Conservation (phyloP, 2,329 filamentous ascomycete genomes). For the Dothidotthia symphoricarpi region DNA sequence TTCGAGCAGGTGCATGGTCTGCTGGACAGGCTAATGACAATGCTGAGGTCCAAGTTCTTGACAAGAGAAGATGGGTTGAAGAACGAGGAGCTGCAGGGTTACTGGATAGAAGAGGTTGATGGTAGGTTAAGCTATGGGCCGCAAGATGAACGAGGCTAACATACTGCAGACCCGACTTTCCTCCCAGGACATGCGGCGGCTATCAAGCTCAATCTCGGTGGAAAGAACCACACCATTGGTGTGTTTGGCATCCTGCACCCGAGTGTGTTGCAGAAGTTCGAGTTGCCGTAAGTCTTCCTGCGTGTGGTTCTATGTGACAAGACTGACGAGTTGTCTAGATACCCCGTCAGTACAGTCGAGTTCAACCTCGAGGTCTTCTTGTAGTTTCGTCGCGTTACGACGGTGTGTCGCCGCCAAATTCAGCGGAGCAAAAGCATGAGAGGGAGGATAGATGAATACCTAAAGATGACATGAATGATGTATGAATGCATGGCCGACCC, state of each 20-base stretch:
- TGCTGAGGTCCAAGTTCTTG: constrained; percentile 82
- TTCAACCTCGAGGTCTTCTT: constrained; percentile 93
- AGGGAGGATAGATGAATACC: not conserved
- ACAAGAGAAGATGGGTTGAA: constrained; percentile 66
- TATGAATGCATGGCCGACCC: no score
- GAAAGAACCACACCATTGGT: constrained; percentile 75
- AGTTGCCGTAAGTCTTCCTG: constrained; percentile 64
- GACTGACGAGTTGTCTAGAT: constrained; percentile 50
- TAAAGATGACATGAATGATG: not conserved
- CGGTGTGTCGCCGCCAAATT: no score
- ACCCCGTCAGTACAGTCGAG: constrained; percentile 91
- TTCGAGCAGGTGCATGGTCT: constrained; percentile 96
- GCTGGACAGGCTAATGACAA: constrained; percentile 85
- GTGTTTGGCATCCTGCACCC: constrained; percentile 94
- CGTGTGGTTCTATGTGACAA: not conserved
- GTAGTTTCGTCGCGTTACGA: constrained; percentile 41
- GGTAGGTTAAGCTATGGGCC: constrained; percentile 48
- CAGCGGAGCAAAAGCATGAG: no score
- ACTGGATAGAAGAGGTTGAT: constrained; percentile 93
- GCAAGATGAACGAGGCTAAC: constrained; percentile 7
- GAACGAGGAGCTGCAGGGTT: constrained; percentile 63
- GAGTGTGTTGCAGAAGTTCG: constrained; percentile 88
- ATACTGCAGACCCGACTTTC: constrained; percentile 70
- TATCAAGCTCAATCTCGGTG: constrained; percentile 72
- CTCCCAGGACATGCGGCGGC: constrained; percentile 86